These are phyloP conservation scores for Globisporangium ultimum DNA, from an alignment of 352 stramenopile genomes.

Conservation along the genomic window DNA sequence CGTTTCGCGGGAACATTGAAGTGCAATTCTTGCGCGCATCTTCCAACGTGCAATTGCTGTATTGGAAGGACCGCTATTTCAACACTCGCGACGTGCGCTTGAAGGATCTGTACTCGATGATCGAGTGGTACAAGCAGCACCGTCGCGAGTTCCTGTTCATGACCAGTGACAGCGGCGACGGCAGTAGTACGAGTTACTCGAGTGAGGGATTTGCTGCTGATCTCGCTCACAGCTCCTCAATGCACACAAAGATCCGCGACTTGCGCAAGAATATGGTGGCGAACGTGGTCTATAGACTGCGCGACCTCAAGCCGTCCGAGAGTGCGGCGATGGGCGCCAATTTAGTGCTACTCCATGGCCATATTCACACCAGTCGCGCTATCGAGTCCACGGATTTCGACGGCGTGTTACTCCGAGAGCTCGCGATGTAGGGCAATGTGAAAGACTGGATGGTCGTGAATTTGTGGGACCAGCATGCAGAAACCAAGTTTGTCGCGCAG, in stretches of 20 bases:
- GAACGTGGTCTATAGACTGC: slow-evolving; percentile 40
- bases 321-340: slow-evolving; percentile 1
- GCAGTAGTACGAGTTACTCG: background rate
- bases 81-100: slow-evolving; percentile 47
- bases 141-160: slow-evolving; percentile 40
- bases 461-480: slow-evolving; percentile 63
- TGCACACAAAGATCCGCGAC: slow-evolving; percentile 28
- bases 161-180: background rate
- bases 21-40: slow-evolving; percentile 39
- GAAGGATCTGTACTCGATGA: slow-evolving; percentile 57
- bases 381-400: slow-evolving; percentile 24
- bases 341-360: slow-evolving; percentile 1
- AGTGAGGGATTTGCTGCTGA: slow-evolving; percentile 4
- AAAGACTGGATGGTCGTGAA: slow-evolving; percentile 47
- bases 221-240: background rate
- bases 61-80: slow-evolving; percentile 54
- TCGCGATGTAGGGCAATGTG: slow-evolving; percentile 40
- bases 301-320: slow-evolving; percentile 3
- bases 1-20: slow-evolving; percentile 45
- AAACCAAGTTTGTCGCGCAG: slow-evolving; percentile 34
- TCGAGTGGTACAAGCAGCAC: slow-evolving; percentile 66
- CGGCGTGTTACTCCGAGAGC: slow-evolving; percentile 39
- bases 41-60: slow-evolving; percentile 55
- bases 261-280: slow-evolving; percentile 57
- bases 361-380: slow-evolving; percentile 1